phyloP scores from a whole-genome alignment of 148 eudicot species.

The Persicaria tinctoria region DNA sequence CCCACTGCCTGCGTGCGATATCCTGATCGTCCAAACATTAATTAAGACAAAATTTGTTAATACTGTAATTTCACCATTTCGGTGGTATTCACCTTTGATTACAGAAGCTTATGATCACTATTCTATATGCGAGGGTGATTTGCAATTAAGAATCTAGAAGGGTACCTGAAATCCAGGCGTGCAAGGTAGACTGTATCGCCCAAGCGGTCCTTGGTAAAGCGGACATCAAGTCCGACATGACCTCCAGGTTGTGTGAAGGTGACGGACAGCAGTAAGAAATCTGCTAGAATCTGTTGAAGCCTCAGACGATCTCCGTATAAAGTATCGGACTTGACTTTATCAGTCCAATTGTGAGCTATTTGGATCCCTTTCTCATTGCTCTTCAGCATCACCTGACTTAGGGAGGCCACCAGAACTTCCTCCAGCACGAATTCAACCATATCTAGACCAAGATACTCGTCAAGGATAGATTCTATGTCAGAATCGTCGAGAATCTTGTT shows the following conservation, averaged over 20 bases:
- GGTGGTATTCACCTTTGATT: too few relatives aligned
- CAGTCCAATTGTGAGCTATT: constrained; percentile 38
- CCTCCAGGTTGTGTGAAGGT: constrained; percentile 65
- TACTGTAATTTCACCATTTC: too few relatives aligned
- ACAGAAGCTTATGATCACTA: too few relatives aligned
- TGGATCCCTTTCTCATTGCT: constrained; percentile 67
- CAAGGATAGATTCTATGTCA: constrained; percentile 76
- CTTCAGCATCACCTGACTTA: constrained; percentile 75
- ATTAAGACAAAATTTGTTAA: too few relatives aligned
- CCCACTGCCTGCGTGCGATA: constrained; percentile 71
- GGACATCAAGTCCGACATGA: constrained; percentile 47
- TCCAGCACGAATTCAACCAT: constrained; percentile 76
- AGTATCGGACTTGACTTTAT: constrained; percentile 36
- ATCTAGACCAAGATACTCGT: constrained; percentile 91
- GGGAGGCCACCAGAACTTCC: constrained; percentile 59
- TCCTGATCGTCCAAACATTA: constrained; percentile 32
- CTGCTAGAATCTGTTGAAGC: constrained; percentile 87
- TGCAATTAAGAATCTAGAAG: too few relatives aligned
- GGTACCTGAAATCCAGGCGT: constrained; percentile 68
- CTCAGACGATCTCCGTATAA: constrained; percentile 78
- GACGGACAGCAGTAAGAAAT: constrained; percentile 65
- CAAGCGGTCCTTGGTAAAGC: constrained; percentile 45
- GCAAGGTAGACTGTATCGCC: constrained; percentile 73
- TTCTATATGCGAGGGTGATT: too few relatives aligned
- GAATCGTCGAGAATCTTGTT: constrained; percentile 77